These are phyloP conservation scores for Trypanosoma boissoni DNA, from an alignment of 208 protist species.

Conservation along the genomic window DNA sequence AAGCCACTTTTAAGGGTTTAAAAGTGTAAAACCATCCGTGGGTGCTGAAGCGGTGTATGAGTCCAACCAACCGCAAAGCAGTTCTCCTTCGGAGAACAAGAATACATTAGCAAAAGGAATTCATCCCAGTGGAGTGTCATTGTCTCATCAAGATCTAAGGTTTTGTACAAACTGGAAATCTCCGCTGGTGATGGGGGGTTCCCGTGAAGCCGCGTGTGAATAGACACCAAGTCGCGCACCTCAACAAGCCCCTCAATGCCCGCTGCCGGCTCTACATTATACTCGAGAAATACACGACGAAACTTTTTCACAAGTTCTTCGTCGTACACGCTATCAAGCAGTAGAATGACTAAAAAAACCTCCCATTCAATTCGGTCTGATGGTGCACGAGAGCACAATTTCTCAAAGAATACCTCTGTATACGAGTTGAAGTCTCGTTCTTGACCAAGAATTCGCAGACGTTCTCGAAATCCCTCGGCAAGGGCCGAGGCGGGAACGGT, in stretches of 20 bases:
- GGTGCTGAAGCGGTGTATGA: constrained; percentile 21
- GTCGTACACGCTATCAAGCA: constrained; percentile 54
- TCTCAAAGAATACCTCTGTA: constrained; percentile 40
- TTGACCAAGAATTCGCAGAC: constrained; percentile 32
- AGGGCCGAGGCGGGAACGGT: constrained; percentile 25
- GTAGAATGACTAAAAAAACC: constrained; percentile 55
- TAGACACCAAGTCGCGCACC: constrained; percentile 38
- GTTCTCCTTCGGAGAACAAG: constrained; percentile 26
- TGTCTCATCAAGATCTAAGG: constrained; percentile 39
- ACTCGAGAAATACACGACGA: constrained; percentile 53
- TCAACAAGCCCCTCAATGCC: constrained; percentile 48
- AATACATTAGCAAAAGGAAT: constrained; percentile 72
- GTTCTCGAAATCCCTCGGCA: constrained; percentile 33
- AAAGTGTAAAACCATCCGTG: constrained; percentile 24
- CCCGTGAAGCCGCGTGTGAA: constrained; percentile 41
- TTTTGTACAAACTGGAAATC: constrained; percentile 24
- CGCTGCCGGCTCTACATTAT: constrained; percentile 42
- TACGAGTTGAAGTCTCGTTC: constrained; percentile 28
- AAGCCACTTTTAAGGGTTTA: constrained; percentile 9
- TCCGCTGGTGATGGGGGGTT: constrained; percentile 25
- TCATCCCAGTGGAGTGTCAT: constrained; percentile 78
- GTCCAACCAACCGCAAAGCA: constrained; percentile 8
- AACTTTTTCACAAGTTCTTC: constrained; percentile 34
- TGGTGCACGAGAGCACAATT: constrained; percentile 23
- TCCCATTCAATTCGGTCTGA: constrained; percentile 44